Evolutionary conservation across 2,329 filamentous ascomycete species (phyloP), one percentile per base, ranked within the genome.

Genomic region (Bipolaris sorokiniana): DNA sequence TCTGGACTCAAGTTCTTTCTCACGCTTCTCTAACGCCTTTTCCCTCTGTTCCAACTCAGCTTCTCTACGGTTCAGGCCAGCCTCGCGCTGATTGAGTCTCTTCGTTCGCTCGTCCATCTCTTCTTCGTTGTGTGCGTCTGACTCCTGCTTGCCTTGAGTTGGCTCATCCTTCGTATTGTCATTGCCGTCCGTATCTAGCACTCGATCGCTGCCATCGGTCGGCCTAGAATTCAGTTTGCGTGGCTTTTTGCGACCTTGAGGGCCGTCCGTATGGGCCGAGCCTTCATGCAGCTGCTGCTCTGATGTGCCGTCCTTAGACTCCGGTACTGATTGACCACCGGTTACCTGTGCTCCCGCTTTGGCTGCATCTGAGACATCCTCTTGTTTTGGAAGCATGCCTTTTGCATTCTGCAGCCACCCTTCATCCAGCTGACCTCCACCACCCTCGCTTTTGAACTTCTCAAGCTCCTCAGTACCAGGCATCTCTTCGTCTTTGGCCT

Each of bases 381-480:
- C 44, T 28, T 62, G 52, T 1, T 54, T 50, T 10, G 63, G 57
- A 37, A 66, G 48, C 42, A 58, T 59, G 11, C 54, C 47, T 53
- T 63, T 64, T n/a, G 42, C 52, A 11, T 31, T 52, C 22, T 59
- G 40, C 22, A 63, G 38, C 37, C 60, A 63, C 3, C 50, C 51
- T 42, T 65, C 51, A 18, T 61, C 51, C 16, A 56, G 40, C 7
- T 58, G 31, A 11, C 44, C 56, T 16, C 51, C 54, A 9, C 49
- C 45, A 16, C 59, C 59, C 4, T 64, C 65, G 16, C 33, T 57
- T 7, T 57, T 58, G 28, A 64, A 55, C 38, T 51, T 60, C 42
- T 67, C 53, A 42, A 67, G 47, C 49, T 67, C 65, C 13, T 66
- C 54, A 15, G 51, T 42, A 5, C 54, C 50, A 18, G 63, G 63